Conservation (phyloP, 345 rosid species). For the Citrus inodora region DNA sequence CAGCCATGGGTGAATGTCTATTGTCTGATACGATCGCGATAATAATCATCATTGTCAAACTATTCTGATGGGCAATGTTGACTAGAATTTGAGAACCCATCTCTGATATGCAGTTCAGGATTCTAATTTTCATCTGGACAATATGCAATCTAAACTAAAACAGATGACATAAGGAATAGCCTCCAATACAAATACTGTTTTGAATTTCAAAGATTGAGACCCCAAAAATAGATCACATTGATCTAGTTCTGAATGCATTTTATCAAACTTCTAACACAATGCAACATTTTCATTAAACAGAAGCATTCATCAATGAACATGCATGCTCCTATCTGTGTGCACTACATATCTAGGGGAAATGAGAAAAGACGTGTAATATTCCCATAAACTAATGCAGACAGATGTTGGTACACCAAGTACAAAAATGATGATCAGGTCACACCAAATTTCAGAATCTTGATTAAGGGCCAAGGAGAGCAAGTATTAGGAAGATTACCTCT, state of each 20-base stretch:
- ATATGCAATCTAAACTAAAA: neutral
- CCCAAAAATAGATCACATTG: neutral
- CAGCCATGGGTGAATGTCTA: neutral
- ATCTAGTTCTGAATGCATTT: neutral
- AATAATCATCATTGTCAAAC: neutral
- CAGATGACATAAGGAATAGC: neutral
- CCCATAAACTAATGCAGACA: neutral
- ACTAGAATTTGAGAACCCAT: neutral
- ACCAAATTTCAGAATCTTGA: neutral
- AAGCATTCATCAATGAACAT: neutral
- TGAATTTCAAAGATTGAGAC: neutral
- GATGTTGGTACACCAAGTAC: neutral
- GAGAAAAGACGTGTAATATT: neutral
- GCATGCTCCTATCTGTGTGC: neutral
- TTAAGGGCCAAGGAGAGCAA: neutral
- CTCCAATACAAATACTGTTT: neutral
- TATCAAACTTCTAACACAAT: neutral
- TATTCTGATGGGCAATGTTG: neutral
- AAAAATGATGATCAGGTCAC: neutral
- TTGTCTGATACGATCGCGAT: neutral
- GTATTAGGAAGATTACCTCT: conserved; percentile 33
- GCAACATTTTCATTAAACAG: neutral
- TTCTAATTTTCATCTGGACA: neutral
- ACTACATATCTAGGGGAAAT: neutral
- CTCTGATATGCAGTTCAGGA: neutral